These are phyloP conservation scores for Magnusiomyces clavatus DNA, from an alignment of 1,139 yeast species.

Conservation along the genomic window DNA sequence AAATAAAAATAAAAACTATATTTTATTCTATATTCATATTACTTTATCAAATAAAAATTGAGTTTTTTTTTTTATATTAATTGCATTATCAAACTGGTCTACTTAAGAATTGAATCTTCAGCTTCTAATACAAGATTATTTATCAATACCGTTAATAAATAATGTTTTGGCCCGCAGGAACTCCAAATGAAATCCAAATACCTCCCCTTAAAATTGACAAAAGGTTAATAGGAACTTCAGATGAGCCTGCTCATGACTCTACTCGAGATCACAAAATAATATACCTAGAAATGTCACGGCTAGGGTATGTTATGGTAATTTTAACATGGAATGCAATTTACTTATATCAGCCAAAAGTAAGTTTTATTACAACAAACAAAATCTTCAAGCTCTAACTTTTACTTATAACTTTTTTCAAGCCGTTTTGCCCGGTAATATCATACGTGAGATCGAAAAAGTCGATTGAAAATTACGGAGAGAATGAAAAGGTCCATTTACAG, in stretches of 20 bases:
- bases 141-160: neutral
- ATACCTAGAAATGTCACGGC: conserved; percentile 18
- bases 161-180: conserved; percentile 17
- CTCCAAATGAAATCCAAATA: conserved; percentile 13
- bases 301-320: conserved; percentile 17
- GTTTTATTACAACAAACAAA: neutral
- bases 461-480: conserved; percentile 26
- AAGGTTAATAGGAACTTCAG: conserved; percentile 7
- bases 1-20: no score
- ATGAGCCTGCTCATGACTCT: conserved; percentile 11
- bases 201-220: conserved; percentile 11
- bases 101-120: no score
- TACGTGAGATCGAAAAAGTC: conserved; percentile 26
- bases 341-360: conserved; percentile 19
- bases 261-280: conserved; percentile 14
- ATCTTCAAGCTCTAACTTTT: neutral
- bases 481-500: conserved; percentile 25
- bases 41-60: neutral
- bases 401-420: conserved; percentile 9
- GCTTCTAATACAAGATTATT: no score
- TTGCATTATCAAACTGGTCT: no score
- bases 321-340: conserved; percentile 20
- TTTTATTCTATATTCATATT: neutral
- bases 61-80: neutral
- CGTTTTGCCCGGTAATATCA: conserved; percentile 30